phyloP scores from a whole-genome alignment of 192 early-diverging fungal genomes.

The Martensiomyces pterosporus region DNA sequence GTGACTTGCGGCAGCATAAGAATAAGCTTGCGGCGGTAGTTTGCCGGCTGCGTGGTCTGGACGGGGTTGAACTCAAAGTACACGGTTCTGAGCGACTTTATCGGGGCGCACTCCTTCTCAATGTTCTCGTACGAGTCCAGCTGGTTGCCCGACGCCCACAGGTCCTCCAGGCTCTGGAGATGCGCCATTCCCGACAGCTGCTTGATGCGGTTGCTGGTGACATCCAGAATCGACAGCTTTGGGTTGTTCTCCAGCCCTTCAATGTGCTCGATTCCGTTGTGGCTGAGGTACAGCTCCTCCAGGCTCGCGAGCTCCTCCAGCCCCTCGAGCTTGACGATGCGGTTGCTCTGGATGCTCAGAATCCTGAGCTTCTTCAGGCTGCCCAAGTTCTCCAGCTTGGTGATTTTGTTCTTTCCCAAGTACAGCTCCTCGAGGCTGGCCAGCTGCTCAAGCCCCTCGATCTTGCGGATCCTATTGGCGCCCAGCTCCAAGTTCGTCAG shows the following conservation, averaged over 20 bases:
- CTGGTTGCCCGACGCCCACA: conserved; percentile 86
- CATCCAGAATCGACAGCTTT: conserved; percentile 75
- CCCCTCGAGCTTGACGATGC: conserved; percentile 71
- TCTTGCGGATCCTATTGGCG: conserved; percentile 86
- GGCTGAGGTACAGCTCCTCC: conserved; percentile 89
- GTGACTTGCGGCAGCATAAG: conserved; percentile 76
- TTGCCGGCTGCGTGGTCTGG: conserved; percentile 66
- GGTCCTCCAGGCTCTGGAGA: conserved; percentile 70
- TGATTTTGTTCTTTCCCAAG: conserved; percentile 98
- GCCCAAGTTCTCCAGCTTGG: conserved; percentile 66
- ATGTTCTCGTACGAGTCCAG: conserved; percentile 76
- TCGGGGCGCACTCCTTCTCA: conserved; percentile 58
- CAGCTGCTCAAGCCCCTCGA: conserved; percentile 78
- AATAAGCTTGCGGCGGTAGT: conserved; percentile 85
- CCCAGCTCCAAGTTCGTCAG: conserved; percentile 89
- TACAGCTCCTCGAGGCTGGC: conserved; percentile 84
- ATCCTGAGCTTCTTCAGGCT: conserved; percentile 61
- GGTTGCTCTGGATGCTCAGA: conserved; percentile 84
- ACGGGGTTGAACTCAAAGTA: conserved; percentile 96
- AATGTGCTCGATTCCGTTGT: conserved; percentile 81
- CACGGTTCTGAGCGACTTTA: conserved; percentile 69
- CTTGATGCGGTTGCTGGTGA: conserved; percentile 74
- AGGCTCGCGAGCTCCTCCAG: conserved; percentile 62
- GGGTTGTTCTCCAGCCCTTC: conserved; percentile 76
- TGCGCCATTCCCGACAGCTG: conserved; percentile 71